Evolutionary conservation across 345 rosid genomes (phyloP).

Genomic region (Chamaenerion angustifolium): DNA sequence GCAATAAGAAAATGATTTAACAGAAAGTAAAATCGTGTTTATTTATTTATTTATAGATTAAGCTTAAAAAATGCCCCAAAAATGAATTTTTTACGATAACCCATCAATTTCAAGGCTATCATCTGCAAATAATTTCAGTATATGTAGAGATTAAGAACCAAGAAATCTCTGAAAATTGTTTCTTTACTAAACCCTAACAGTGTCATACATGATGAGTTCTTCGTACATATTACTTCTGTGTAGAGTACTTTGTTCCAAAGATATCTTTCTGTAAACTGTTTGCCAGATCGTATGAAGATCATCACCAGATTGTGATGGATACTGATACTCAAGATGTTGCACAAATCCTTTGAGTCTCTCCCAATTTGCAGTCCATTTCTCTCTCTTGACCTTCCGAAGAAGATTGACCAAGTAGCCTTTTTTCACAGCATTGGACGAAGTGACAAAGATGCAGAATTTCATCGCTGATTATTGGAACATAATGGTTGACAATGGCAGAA

Average conservation of each 20-base stretch:
- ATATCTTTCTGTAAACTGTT: slow-evolving; percentile 45
- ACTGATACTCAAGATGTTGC: slow-evolving; percentile 44
- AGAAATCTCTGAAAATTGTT: too few species aligned
- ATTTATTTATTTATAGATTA: too few species aligned
- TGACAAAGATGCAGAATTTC: slow-evolving; percentile 53
- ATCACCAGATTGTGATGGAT: slow-evolving; percentile 60
- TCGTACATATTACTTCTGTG: slow-evolving; percentile 51
- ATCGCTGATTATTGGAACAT: slow-evolving; percentile 82
- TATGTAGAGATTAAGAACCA: too few species aligned
- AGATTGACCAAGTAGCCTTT: slow-evolving; percentile 48
- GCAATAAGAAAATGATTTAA: too few species aligned
- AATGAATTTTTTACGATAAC: too few species aligned
- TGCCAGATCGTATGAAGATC: slow-evolving; percentile 86
- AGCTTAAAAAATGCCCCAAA: too few species aligned
- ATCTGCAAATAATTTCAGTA: too few species aligned
- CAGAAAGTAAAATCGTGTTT: too few species aligned
- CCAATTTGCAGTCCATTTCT: slow-evolving; percentile 68
- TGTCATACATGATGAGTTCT: too few species aligned
- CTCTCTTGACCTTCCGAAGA: slow-evolving; percentile 40
- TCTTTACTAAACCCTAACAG: too few species aligned
- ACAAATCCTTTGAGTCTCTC: slow-evolving; percentile 45
- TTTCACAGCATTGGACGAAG: slow-evolving; percentile 55
- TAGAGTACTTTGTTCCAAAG: slow-evolving; percentile 25
- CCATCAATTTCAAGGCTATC: too few species aligned
- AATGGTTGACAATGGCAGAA: slow-evolving; percentile 74